Evolutionary conservation across 1,139 yeast species (phyloP).

Genomic region (Groenewaldozyma auringiensis): DNA sequence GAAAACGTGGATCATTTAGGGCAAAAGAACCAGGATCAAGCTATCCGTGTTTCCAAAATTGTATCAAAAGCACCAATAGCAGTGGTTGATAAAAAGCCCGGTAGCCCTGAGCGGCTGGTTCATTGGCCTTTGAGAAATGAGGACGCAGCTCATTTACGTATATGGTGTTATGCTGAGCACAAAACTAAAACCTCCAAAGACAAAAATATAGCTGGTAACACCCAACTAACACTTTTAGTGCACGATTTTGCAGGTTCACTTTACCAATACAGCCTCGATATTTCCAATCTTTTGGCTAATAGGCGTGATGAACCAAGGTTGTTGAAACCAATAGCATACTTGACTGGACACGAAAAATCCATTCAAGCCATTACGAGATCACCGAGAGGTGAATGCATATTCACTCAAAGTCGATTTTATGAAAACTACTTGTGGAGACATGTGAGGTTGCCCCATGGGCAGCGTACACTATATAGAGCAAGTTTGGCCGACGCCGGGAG

Average conservation of each 20-base stretch:
- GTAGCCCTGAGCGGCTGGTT: neutral
- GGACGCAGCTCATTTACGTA: neutral
- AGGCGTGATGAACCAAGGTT: neutral
- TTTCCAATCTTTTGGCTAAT: conserved; percentile 32
- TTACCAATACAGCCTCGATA: conserved; percentile 38
- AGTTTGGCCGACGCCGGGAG: conserved; percentile 23
- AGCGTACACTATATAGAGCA: conserved; percentile 21
- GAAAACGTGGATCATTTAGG: conserved; percentile 36
- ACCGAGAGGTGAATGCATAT: conserved; percentile 48
- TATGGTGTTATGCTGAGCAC: conserved; percentile 2
- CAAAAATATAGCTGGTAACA: conserved; percentile 1
- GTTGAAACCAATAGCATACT: conserved; percentile 16
- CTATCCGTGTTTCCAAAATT: conserved; percentile 26
- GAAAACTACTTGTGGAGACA: conserved; percentile 32
- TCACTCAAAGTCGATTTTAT: conserved; percentile 36
- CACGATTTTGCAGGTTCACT: conserved; percentile 48
- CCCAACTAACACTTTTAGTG: conserved; percentile 37
- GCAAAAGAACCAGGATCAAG: conserved; percentile 26
- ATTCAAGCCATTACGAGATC: conserved; percentile 61
- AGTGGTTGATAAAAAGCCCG: neutral
- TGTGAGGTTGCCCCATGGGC: conserved; percentile 19
- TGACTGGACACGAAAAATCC: conserved; percentile 83
- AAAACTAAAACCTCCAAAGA: neutral
- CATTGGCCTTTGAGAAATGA: neutral
- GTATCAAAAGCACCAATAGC: conserved; percentile 2